A percentile compares a stretch with the other conserved stretches of the same genome.
Conservation (phyloP, 768 basidiomycete species). For the Rhodosporidiobolus sp. region DNA sequence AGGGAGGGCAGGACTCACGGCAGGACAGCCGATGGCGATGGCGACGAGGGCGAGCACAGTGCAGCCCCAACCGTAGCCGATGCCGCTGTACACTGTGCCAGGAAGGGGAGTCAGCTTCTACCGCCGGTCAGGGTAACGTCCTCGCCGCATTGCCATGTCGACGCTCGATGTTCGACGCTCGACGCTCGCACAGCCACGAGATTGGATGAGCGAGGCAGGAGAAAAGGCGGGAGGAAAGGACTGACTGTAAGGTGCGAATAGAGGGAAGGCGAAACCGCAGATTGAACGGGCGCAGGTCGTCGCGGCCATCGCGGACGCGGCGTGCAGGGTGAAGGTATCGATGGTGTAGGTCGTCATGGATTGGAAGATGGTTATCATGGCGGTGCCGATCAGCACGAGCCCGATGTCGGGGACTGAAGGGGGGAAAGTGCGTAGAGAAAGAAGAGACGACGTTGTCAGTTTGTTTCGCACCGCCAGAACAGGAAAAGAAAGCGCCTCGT, state of each 20-base stretch:
- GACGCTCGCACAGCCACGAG: no score
- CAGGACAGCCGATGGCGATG: conserved; percentile 62
- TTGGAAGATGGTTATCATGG: conserved; percentile 56
- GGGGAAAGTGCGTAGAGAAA: background rate
- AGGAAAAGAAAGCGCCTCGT: conserved; percentile 29
- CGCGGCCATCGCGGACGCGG: conserved; percentile 60
- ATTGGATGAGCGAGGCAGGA: no score
- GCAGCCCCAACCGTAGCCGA: conserved; percentile 68
- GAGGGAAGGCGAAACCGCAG: conserved; percentile 70
- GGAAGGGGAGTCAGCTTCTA: background rate
- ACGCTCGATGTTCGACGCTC: no score
- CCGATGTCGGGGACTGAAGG: conserved; percentile 16
- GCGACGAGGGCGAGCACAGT: conserved; percentile 63
- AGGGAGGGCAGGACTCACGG: no score
- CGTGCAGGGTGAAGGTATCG: conserved; percentile 46
- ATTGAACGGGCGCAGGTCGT: conserved; percentile 63
- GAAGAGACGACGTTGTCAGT: no score
- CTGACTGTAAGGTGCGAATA: conserved; percentile 47
- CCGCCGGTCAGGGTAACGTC: no score
- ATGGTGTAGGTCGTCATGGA: conserved; percentile 65
- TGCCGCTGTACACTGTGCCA: conserved; percentile 51
- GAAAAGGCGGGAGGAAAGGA: background rate
- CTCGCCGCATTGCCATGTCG: no score
- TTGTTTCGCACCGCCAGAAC: no score
- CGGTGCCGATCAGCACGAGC: conserved; percentile 26